Evolutionary conservation across 345 rosid genomes (phyloP).

Genomic region (Eucalyptus tenuipes): DNA sequence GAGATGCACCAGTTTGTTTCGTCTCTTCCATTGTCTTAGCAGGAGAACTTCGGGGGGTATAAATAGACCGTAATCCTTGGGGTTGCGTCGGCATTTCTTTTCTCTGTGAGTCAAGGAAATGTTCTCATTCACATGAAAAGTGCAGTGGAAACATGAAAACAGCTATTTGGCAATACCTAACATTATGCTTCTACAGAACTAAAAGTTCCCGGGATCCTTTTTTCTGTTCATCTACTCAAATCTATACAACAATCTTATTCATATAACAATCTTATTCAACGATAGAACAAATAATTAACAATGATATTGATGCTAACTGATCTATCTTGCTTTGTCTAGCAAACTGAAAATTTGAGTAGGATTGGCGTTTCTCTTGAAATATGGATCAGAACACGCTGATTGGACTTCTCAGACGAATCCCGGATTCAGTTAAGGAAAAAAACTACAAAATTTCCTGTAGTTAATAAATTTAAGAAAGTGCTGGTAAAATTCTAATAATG

Average conservation of each 20-base stretch:
- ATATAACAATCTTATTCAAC: too few species aligned
- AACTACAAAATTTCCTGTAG: not conserved
- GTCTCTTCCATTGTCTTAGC: not conserved
- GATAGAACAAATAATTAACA: not conserved
- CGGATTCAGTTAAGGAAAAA: accelerated
- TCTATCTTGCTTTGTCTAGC: not conserved
- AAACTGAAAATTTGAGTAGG: not conserved
- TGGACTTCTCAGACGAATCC: not conserved
- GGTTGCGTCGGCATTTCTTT: not conserved
- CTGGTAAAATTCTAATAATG: not conserved
- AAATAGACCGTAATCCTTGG: not conserved
- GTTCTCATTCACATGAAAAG: not conserved
- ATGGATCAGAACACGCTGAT: not conserved
- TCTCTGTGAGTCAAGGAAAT: not conserved
- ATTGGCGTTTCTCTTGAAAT: not conserved
- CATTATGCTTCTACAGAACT: not conserved
- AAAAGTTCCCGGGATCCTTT: too few species aligned
- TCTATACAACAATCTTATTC: not conserved
- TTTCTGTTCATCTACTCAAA: not conserved
- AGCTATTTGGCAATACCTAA: not conserved
- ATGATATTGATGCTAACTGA: not conserved
- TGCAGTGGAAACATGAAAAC: not conserved
- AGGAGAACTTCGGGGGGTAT: not conserved
- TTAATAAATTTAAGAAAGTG: too few species aligned
- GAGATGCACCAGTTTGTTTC: not conserved